phyloP scores from a whole-genome alignment of 2,329 filamentous ascomycete genomes.

The Diplodia sapinea region DNA sequence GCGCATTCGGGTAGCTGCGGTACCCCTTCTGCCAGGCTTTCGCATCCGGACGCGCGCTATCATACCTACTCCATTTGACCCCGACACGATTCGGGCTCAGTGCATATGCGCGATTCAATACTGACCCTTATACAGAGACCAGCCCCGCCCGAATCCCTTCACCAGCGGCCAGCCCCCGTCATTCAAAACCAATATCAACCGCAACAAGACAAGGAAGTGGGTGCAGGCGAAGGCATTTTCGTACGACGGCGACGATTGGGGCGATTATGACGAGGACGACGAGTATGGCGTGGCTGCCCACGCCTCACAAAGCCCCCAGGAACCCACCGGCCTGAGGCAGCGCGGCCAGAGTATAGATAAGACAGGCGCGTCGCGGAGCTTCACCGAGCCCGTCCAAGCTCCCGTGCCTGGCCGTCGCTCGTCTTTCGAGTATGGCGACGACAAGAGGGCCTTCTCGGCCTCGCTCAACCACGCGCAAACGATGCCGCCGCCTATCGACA shows the following conservation, averaged over 20 bases:
- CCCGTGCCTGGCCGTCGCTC: conserved; percentile 44
- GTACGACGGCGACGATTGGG: conserved; percentile 96
- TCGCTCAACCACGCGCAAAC: conserved; percentile 34
- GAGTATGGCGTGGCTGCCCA: conserved; percentile 59
- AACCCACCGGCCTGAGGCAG: conserved; percentile 53
- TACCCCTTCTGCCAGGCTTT: neutral
- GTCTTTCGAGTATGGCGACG: conserved; percentile 63
- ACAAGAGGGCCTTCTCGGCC: conserved; percentile 57
- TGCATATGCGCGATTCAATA: neutral
- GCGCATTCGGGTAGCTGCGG: neutral
- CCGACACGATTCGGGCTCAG: neutral
- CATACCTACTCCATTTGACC: neutral
- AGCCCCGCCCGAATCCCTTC: conserved; percentile 37
- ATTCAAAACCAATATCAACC: conserved; percentile 86
- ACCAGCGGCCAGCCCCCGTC: conserved; percentile 55
- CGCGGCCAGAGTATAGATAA: conserved; percentile 41
- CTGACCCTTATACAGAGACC: conserved; percentile 37
- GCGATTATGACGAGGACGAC: conserved; percentile 65
- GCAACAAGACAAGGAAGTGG: conserved; percentile 93
- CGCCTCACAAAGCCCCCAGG: conserved; percentile 49
- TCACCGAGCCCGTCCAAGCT: conserved; percentile 49
- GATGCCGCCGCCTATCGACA: conserved; percentile 26
- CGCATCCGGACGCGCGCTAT: neutral
- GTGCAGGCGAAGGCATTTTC: conserved; percentile 83
- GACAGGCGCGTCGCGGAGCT: conserved; percentile 42